Evolutionary conservation across 2,329 filamentous ascomycete species (phyloP).

Genomic region (Verticillium klebahnii): DNA sequence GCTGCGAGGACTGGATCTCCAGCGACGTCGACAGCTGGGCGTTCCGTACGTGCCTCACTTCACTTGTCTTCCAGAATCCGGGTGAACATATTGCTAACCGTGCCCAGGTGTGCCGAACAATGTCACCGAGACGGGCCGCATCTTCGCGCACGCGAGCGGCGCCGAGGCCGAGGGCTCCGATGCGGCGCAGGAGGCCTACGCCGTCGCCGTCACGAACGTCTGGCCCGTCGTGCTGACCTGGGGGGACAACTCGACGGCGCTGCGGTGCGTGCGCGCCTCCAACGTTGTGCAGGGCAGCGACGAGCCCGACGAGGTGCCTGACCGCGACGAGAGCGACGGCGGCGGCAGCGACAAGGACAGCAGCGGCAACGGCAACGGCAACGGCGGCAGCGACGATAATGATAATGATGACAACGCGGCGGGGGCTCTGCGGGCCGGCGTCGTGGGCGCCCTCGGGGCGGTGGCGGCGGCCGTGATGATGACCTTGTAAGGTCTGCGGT

Average conservation of each 20-base stretch:
- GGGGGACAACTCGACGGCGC: not conserved
- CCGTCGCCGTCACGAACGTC: not conserved
- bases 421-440: not conserved
- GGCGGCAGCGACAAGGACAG: not conserved
- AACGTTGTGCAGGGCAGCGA: not conserved
- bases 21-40: not conserved
- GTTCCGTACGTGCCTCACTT: not conserved
- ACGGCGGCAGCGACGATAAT: not conserved
- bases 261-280: constrained; percentile 1
- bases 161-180: not conserved
- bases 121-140: not conserved
- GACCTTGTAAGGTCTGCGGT: not conserved
- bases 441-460: not conserved
- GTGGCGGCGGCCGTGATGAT: not conserved
- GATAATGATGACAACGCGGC: not conserved
- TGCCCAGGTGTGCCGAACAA: not conserved
- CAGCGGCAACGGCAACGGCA: not conserved
- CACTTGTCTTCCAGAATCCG: not conserved
- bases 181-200: constrained; percentile 11
- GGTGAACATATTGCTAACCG: not conserved
- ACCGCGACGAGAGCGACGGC: not conserved
- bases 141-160: not conserved
- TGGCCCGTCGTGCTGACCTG: not conserved
- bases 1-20: not conserved
- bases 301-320: not conserved